These are phyloP conservation scores for Pseudocercospora fijiensis DNA, from an alignment of 2,329 filamentous ascomycete genomes.

Conservation along the genomic window DNA sequence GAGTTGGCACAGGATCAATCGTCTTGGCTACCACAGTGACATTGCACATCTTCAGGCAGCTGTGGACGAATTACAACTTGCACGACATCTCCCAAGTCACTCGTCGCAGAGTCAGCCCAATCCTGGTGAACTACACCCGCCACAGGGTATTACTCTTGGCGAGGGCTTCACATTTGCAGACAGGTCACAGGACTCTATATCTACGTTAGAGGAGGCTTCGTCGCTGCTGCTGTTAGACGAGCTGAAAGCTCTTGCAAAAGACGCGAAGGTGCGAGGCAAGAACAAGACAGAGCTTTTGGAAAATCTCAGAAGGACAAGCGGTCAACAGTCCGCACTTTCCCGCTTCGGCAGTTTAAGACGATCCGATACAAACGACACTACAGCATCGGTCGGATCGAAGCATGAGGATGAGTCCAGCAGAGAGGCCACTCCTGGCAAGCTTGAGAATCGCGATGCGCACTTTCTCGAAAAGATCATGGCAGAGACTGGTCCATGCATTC, in stretches of 20 bases:
- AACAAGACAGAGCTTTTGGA: constrained; percentile 78
- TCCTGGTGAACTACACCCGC: constrained; percentile 52
- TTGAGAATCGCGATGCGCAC: constrained; percentile 67
- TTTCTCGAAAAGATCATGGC: constrained; percentile 75
- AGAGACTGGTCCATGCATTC: constrained; percentile 78
- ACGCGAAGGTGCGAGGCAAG: constrained; percentile 81
- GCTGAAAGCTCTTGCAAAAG: constrained; percentile 77
- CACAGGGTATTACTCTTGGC: constrained; percentile 52
- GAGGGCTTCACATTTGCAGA: constrained; percentile 76
- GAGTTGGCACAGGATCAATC: constrained; percentile 80
- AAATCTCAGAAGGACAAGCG: constrained; percentile 71
- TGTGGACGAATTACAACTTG: constrained; percentile 62
- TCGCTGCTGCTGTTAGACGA: constrained; percentile 82
- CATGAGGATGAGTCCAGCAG: constrained; percentile 33
- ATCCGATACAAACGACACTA: constrained; percentile 60
- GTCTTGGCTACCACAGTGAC: constrained; percentile 77
- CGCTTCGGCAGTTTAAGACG: constrained; percentile 66
- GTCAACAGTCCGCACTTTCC: constrained; percentile 69
- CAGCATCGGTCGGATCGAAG: constrained; percentile 46
- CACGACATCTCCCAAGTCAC: constrained; percentile 55
- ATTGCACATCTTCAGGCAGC: constrained; percentile 71
- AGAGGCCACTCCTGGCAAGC: constrained; percentile 44
- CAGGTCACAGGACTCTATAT: constrained; percentile 69
- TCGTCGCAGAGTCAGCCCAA: constrained; percentile 40
- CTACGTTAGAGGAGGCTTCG: constrained; percentile 77